Evolutionary conservation across 371 early-diverging fungal species (phyloP).

Genomic region (Circinella umbellata): DNA sequence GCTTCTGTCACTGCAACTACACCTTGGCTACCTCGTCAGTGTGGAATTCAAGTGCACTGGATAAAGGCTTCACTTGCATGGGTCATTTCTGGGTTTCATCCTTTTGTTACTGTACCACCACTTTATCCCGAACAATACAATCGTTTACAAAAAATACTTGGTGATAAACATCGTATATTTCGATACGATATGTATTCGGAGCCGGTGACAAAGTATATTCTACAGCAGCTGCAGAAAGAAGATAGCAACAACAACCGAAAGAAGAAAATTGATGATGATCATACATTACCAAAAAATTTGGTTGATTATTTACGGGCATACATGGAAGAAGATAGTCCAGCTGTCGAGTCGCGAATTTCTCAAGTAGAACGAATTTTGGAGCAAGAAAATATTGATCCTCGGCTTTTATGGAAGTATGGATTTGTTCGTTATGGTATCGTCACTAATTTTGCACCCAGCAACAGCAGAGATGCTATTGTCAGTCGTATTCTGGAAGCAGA

Average conservation of each 20-base stretch:
- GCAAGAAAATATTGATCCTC: constrained; percentile 1
- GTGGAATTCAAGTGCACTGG: constrained; percentile 7
- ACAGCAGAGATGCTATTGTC: neutral
- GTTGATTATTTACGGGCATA: neutral
- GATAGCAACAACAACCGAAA: neutral
- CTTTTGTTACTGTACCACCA: constrained; percentile 5
- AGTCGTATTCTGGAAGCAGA: neutral
- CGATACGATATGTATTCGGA: constrained; percentile 12
- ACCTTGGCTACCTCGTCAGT: neutral
- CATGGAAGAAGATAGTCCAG: neutral
- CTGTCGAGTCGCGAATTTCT: neutral
- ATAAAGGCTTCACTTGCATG: constrained; percentile 10
- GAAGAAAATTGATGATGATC: neutral
- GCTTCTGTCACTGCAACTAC: constrained; percentile 6
- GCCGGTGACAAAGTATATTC: constrained; percentile 6
- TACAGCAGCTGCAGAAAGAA: neutral
- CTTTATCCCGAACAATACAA: constrained; percentile 1
- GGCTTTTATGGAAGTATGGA: constrained; percentile 2
- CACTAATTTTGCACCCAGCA: constrained; percentile 1
- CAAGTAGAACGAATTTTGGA: neutral
- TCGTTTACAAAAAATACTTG: neutral
- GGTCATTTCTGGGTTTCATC: constrained; percentile 16
- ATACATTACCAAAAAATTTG: neutral
- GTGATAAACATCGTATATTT: constrained; percentile 4
- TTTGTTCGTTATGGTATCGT: constrained; percentile 1